These are phyloP conservation scores for Biscutella auriculata DNA, from an alignment of 441 rosid species.

Conservation along the genomic window DNA sequence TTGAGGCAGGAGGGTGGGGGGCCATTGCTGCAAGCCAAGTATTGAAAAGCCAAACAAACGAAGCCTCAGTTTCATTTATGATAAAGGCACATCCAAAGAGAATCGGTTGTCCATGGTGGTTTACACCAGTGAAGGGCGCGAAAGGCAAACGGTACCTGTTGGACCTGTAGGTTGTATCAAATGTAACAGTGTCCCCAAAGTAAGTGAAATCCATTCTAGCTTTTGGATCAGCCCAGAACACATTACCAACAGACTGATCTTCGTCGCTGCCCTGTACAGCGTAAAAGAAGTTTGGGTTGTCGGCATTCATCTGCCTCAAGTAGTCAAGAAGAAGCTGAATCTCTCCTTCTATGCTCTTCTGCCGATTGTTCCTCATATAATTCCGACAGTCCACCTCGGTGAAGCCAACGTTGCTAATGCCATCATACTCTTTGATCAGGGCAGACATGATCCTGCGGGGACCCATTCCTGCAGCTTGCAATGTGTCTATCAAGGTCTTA, in stretches of 20 bases:
- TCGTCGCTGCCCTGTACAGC: conserved; percentile 71
- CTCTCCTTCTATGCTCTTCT: conserved; percentile 76
- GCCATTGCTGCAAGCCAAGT: conserved; percentile 86
- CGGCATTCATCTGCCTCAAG: conserved; percentile 65
- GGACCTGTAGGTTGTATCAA: conserved; percentile 79
- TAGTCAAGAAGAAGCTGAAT: conserved; percentile 77
- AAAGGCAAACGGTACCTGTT: conserved; percentile 76
- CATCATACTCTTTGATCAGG: conserved; percentile 83
- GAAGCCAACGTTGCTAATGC: conserved; percentile 86
- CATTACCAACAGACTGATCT: conserved; percentile 55
- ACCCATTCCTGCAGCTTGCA: conserved; percentile 76
- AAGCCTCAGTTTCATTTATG: conserved; percentile 73
- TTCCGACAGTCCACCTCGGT: conserved; percentile 92
- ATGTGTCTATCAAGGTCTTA: conserved; percentile 64
- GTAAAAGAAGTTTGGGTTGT: conserved; percentile 61
- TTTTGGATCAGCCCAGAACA: conserved; percentile 90
- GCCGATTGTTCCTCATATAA: conserved; percentile 77
- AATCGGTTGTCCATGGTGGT: conserved; percentile 88
- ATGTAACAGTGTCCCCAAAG: conserved; percentile 81
- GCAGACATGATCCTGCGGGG: conserved; percentile 86
- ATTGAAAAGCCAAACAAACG: conserved; percentile 74
- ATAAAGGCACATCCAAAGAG: conserved; percentile 86
- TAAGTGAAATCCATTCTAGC: conserved; percentile 49
- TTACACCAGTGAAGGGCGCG: conserved; percentile 86
- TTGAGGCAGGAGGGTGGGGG: conserved; percentile 53